Conservation (phyloP, 768 basidiomycete genomes). For the Trametes punicea region DNA sequence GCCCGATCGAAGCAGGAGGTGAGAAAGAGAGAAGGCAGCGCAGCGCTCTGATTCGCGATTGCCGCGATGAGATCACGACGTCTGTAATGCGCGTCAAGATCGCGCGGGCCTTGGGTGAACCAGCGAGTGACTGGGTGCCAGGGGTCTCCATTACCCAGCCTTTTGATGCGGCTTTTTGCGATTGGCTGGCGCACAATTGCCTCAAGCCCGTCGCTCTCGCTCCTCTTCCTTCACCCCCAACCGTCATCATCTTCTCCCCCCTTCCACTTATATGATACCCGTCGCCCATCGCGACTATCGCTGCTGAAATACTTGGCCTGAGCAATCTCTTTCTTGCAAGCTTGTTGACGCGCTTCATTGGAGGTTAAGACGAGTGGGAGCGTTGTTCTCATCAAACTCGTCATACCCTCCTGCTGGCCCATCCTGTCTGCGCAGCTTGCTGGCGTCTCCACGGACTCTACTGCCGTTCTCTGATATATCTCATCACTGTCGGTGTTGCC, state of each 20-base stretch:
- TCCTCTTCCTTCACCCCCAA: conserved; percentile 14
- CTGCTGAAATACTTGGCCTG: too few species aligned
- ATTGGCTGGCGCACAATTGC: conserved; percentile 41
- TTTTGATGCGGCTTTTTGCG: conserved; percentile 30
- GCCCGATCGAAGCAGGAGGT: not conserved
- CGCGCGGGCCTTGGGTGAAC: too few species aligned
- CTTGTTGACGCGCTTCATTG: not conserved
- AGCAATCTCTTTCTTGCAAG: too few species aligned
- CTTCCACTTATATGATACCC: conserved; percentile 6
- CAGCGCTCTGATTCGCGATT: conserved; percentile 1
- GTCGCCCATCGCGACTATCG: too few species aligned
- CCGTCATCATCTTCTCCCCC: conserved; percentile 6
- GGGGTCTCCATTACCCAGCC: conserved; percentile 9
- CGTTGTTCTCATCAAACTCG: conserved; percentile 46
- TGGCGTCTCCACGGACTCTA: not conserved
- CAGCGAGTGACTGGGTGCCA: not conserved
- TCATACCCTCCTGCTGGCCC: conserved; percentile 5
- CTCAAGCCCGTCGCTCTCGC: conserved; percentile 27
- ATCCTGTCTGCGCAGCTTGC: not conserved
- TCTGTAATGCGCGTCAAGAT: too few species aligned
- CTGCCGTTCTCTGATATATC: not conserved
- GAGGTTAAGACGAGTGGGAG: conserved; percentile 36
- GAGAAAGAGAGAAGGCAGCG: not conserved
- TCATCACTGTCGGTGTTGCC: too few species aligned
- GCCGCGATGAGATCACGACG: not conserved